Evolutionary conservation across 169 alveolate genomes (phyloP).

Genomic region (Plasmodium cynomolgi): DNA sequence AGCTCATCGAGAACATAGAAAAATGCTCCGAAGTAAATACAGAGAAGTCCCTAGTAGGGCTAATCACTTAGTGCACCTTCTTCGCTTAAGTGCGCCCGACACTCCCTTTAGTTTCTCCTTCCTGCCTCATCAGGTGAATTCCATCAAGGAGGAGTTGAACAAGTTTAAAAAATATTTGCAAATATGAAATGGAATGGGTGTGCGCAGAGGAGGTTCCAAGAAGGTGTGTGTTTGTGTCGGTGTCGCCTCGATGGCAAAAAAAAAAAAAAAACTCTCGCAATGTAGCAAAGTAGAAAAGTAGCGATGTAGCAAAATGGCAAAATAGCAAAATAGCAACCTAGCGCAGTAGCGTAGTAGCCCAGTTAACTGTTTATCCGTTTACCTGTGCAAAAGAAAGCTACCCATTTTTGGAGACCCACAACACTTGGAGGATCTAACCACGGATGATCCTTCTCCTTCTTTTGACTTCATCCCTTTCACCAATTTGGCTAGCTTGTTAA

Average conservation of each 20-base stretch:
- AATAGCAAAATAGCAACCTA: background rate
- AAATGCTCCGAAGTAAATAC: conserved; percentile 33
- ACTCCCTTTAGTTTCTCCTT: background rate
- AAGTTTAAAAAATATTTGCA: conserved; percentile 32
- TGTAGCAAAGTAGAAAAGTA: background rate
- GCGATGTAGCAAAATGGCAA: background rate
- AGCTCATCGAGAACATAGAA: conserved; percentile 17
- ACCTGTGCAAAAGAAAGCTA: background rate
- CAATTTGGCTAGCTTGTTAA: background rate
- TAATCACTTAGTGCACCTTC: background rate
- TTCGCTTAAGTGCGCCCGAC: background rate
- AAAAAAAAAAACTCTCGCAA: background rate
- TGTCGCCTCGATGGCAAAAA: background rate
- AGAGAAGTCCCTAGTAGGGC: background rate
- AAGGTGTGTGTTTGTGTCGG: background rate
- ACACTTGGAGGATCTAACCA: background rate
- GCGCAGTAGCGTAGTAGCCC: background rate
- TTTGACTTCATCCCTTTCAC: background rate
- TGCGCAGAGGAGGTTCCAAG: background rate
- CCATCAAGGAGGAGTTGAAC: conserved; percentile 24
- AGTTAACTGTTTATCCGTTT: background rate
- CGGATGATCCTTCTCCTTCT: background rate
- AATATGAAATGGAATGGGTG: background rate
- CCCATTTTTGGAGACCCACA: background rate
- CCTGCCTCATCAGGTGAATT: conserved; percentile 6